A percentile compares a stretch with the other conserved stretches of the same genome.
These are phyloP conservation scores for Pichia sp. DNA, from an alignment of 1,139 yeast genomes.

Conservation along the genomic window DNA sequence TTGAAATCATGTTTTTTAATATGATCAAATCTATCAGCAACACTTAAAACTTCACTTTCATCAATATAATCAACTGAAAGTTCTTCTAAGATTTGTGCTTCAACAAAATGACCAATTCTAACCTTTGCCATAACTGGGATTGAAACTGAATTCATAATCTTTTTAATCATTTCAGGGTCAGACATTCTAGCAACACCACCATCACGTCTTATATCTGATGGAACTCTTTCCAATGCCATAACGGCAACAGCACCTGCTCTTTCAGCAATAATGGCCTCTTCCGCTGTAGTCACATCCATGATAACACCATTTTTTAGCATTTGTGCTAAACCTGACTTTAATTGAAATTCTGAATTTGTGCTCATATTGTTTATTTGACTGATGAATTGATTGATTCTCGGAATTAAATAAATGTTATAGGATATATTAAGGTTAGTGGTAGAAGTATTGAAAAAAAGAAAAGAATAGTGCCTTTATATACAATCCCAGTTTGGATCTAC, in stretches of 20 bases:
- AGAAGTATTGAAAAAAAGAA: no score
- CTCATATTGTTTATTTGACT: neutral
- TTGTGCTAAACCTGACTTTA: slow-evolving; percentile 80
- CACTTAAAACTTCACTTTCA: slow-evolving; percentile 79
- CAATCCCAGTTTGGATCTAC: no score
- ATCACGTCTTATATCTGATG: slow-evolving; percentile 79
- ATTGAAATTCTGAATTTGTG: slow-evolving; percentile 5
- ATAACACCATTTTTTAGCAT: slow-evolving; percentile 79
- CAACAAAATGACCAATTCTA: slow-evolving; percentile 80
- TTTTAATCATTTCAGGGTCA: slow-evolving; percentile 75
- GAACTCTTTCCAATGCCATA: slow-evolving; percentile 83
- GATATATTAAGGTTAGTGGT: no score
- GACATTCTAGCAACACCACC: slow-evolving; percentile 88
- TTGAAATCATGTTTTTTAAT: slow-evolving; percentile 56
- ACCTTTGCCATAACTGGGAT: slow-evolving; percentile 87
- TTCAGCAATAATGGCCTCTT: slow-evolving; percentile 66
- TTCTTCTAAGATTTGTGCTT: slow-evolving; percentile 73
- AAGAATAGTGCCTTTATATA: no score
- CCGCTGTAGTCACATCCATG: slow-evolving; percentile 56
- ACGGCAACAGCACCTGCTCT: slow-evolving; percentile 87
- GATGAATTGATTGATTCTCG: no score
- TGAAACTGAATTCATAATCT: slow-evolving; percentile 66
- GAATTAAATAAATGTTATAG: no score
- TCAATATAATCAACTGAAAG: slow-evolving; percentile 76
- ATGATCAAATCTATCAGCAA: slow-evolving; percentile 69